These are phyloP conservation scores for Fusarium continuum DNA, from an alignment of 2,329 filamentous ascomycete species.

Conservation along the genomic window DNA sequence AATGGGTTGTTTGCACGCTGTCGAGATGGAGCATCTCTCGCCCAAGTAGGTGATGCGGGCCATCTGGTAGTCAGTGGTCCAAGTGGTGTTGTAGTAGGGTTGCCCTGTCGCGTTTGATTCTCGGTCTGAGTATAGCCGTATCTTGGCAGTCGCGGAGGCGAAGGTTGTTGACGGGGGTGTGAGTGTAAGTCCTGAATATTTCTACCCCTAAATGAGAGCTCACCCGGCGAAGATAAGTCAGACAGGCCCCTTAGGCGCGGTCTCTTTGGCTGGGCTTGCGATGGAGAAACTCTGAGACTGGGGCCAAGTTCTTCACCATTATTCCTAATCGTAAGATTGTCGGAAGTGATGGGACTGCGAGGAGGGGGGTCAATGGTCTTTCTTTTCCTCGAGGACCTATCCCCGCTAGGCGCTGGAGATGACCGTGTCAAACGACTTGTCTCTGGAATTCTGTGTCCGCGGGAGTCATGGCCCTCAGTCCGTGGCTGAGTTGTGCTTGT, in stretches of 20 bases:
- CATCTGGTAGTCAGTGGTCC: not conserved
- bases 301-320: not conserved
- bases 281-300: not conserved
- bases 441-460: not conserved
- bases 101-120: not conserved
- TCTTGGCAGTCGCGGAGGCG: not conserved
- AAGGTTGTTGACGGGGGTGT: no score
- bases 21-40: not conserved
- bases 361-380: not conserved
- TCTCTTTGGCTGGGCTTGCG: not conserved
- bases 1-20: not conserved
- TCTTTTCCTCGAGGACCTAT: not conserved
- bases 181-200: not conserved
- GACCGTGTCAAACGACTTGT: not conserved
- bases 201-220: not conserved
- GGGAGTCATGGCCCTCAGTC: not conserved
- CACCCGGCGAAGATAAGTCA: not conserved
- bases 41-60: not conserved
- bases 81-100: no score
- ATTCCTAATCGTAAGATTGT: not conserved
- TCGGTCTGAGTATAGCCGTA: not conserved
- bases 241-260: not conserved
- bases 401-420: accelerated
- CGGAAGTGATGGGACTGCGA: not conserved
- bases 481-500: not conserved